A percentile compares a stretch with the other conserved stretches of the same genome.
These are phyloP conservation scores for Fonsecaea nubica DNA, from an alignment of 2,329 filamentous ascomycete species.

Conservation along the genomic window DNA sequence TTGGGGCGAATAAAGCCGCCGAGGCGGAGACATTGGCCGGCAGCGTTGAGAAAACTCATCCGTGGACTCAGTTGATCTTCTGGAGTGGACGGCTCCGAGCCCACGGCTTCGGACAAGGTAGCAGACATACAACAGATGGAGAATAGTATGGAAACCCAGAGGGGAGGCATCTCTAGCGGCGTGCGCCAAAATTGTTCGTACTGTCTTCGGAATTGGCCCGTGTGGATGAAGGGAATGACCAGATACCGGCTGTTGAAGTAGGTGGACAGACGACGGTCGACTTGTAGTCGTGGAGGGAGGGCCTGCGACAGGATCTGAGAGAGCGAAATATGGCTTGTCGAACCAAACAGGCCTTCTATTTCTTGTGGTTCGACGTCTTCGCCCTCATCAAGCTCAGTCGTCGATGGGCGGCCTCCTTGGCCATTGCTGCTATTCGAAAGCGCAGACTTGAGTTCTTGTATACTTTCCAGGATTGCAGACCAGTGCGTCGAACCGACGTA, in stretches of 20 bases:
- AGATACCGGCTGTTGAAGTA: conserved; percentile 39
- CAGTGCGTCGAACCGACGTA: conserved; percentile 54
- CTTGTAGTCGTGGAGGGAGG: conserved; percentile 35
- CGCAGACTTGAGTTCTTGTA: conserved; percentile 38
- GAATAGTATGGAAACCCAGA: conserved; percentile 61
- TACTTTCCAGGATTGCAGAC: conserved; percentile 50
- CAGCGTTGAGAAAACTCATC: conserved; percentile 43
- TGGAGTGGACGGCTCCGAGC: conserved; percentile 49
- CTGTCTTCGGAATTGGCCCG: conserved; percentile 42
- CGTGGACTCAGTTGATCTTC: conserved; percentile 52
- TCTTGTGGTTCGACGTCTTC: conserved; percentile 29
- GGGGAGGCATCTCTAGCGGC: conserved; percentile 55
- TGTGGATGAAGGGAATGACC: conserved; percentile 37
- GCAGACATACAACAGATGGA: conserved; percentile 54
- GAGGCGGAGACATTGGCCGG: conserved; percentile 62
- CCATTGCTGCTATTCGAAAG: conserved; percentile 20
- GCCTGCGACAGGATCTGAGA: conserved; percentile 34
- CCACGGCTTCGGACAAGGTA: conserved; percentile 26
- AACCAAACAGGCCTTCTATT: conserved; percentile 31
- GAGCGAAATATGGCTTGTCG: conserved; percentile 25
- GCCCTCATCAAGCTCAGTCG: conserved; percentile 30
- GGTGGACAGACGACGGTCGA: conserved; percentile 36
- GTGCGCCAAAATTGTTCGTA: conserved; percentile 62
- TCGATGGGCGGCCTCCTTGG: conserved; percentile 9
- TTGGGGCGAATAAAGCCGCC: conserved; percentile 47